These are phyloP conservation scores for Globisporangium recalcitrans DNA, from an alignment of 352 stramenopile species.

Conservation along the genomic window DNA sequence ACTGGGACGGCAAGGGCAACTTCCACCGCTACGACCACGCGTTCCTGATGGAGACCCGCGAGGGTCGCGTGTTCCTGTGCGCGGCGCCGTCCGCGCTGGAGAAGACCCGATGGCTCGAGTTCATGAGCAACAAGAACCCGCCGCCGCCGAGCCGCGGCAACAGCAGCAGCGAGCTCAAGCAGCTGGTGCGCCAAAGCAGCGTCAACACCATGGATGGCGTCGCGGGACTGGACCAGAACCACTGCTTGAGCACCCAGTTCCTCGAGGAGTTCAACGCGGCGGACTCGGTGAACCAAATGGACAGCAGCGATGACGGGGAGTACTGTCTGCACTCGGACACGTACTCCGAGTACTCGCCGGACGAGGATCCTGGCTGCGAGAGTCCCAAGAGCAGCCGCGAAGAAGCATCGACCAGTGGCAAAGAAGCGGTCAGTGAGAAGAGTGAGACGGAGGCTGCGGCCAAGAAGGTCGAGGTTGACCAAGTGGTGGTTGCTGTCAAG, in stretches of 20 bases:
- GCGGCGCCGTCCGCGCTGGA: constrained; percentile 41
- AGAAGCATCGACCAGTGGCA: not conserved
- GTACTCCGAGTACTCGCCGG: constrained; percentile 5
- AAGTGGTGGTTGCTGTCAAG: not conserved
- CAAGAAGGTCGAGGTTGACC: not conserved
- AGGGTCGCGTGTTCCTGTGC: constrained; percentile 75
- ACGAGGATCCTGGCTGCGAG: constrained; percentile 2
- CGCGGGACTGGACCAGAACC: not conserved
- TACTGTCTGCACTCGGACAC: constrained; percentile 5
- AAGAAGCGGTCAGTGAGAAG: not conserved
- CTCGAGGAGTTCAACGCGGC: not conserved
- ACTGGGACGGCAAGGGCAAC: constrained; percentile 73
- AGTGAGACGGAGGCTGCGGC: not conserved
- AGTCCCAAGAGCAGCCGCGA: constrained; percentile 1
- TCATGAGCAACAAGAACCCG: constrained; percentile 29
- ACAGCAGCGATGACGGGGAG: not conserved
- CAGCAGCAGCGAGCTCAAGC: not conserved
- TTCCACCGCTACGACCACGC: constrained; percentile 71
- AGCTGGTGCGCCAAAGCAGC: constrained; percentile 1
- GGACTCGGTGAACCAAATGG: not conserved
- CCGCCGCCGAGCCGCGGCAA: not conserved
- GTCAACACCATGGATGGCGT: not conserved
- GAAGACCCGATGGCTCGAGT: constrained; percentile 61
- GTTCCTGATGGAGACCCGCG: constrained; percentile 66
- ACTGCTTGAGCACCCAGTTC: constrained; percentile 12